Base-by-base conservation (phyloP, 208 protist genomes). In the Leishmania mexicana region DNA sequence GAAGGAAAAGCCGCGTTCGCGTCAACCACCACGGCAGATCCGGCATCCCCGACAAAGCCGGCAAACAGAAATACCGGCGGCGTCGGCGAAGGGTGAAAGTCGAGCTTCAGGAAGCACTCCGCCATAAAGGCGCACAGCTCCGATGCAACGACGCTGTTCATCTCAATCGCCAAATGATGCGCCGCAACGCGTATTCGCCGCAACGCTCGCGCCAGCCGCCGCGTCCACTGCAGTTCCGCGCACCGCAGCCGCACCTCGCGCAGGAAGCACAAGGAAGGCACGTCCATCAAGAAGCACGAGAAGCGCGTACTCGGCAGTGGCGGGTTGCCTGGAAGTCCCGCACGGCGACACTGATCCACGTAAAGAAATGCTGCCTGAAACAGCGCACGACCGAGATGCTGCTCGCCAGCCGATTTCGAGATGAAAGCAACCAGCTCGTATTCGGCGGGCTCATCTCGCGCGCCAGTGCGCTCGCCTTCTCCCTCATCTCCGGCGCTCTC, bases 331-430 rank as follows among this genome's bases (percentile, higher is more conserved):
- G 80, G 73, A 24, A 87, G 78, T n/a, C 79, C 79, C 49, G 76
- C 74, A 24, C 58, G 67, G 8, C 65, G 53, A n/a, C 81, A 84
- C 78, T 92, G 88, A 28, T 83, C 76, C 53, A 83, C 80, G 73
- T 89, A 92, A 24, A 83, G 84, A 28, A 73, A 79, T 45, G 85
- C 86, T 24, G 88, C 88, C 19, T 84, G 79, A 70, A 89, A 89
- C 35, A 86, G 81, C 2, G 87, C 77, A 8, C 88, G 85, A 71
- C 85, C 81, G 31, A 92, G 81, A 60, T 87, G 83, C 78, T 89
- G 85, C 78, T 89, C 85, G 2, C 88, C 86, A 6, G 86, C 88
- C 19, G 88, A 88, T 67, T 92, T 92, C 11, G 86, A 83, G 24
- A 92, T 72, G 80, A 89, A 92, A 60, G 89, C 75, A 67, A 92